Base-by-base conservation (phyloP, 1,284 basidiomycete species). In the Erythrobasidium hasegawianum region DNA sequence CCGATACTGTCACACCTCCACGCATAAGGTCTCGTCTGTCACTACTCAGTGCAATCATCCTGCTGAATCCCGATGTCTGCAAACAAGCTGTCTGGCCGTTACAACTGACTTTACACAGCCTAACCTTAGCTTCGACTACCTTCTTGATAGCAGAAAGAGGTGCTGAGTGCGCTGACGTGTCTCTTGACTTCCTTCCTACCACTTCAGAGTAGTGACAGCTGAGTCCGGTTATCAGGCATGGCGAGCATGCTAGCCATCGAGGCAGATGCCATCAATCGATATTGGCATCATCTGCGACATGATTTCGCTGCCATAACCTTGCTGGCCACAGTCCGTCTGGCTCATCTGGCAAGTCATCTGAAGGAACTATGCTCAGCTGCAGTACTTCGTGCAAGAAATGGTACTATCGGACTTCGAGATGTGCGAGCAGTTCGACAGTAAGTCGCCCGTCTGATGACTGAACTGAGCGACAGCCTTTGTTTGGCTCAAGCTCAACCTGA, bases 161-260 rank as follows among this genome's bases (percentile, higher is more conserved):
- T 11, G 11, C 33, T 33, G 33, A 33, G 33, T 33, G 33, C 33
- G 33, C 33, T 33, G 4, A 33, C 33, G 33, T 47, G 14, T 47
- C 43, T 47, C 43, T 47, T 47, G 43, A 47, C 43, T 47, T 24
- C 43, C n/a, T 24, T 47, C 43, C 43, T 18, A 18, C 16, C 43
- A n/a, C 16, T 47, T 18, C 5, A 24, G 7, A 5, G 33, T 4
- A 11, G 33, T 33, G 7, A 5, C 7, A 18, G 14, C 43, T 5
- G 16, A 5, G 43, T 24, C 43, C 22, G 11, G n/a, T 41, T n/a
- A 10, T 11, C 40, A 24, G 22, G 16, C n/a, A 47, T 47, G n/a
- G 16, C 43, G 16, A n/a, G n/a, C 14, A 14, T 16, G 7, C 8
- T 47, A 24, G n/a, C 16, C 43, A 47, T 24, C n/a, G 43, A 47